These are phyloP conservation scores for Noccaea bulbosa DNA, from an alignment of 345 rosid species.

Conservation along the genomic window DNA sequence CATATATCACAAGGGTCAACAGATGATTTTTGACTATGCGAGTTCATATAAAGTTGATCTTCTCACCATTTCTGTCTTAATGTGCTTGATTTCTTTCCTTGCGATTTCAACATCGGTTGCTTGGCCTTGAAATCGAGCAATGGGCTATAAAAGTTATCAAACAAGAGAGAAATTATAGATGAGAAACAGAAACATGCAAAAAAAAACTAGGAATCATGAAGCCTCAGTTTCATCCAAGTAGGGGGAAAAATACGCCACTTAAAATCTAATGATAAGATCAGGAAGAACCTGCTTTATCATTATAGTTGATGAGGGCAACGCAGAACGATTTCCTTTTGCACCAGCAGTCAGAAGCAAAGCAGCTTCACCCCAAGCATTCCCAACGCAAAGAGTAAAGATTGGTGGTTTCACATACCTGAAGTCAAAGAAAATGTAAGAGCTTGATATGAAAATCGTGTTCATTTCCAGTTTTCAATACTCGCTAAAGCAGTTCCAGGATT, in stretches of 20 bases:
- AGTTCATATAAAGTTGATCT: conserved; percentile 21
- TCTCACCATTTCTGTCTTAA: conserved; percentile 80
- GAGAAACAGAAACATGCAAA: conserved; percentile 26
- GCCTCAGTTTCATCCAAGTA: conserved; percentile 1
- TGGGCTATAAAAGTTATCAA: conserved; percentile 64
- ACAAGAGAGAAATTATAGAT: conserved; percentile 13
- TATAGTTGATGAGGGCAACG: conserved; percentile 49
- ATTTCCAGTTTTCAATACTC: conserved; percentile 6
- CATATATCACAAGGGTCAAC: conserved; percentile 5
- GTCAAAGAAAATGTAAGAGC: conserved; percentile 26
- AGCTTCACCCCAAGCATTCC: conserved; percentile 99
- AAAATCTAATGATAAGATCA: conserved; percentile 12
- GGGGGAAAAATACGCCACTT: conserved; percentile 1
- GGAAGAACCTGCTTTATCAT: conserved; percentile 50
- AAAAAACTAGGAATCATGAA: conserved; percentile 4
- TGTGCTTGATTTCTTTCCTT: conserved; percentile 70
- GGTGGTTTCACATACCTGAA: conserved; percentile 81
- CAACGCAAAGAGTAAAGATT: conserved; percentile 92
- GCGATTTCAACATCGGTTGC: conserved; percentile 83
- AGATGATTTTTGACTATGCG: conserved; percentile 22
- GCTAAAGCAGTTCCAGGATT: conserved; percentile 15
- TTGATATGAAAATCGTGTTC: conserved; percentile 1
- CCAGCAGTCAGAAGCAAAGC: conserved; percentile 66
- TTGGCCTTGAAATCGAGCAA: conserved; percentile 94
- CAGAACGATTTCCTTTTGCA: conserved; percentile 51